phyloP scores from a whole-genome alignment of 768 basidiomycete genomes.

The Pulveroboletus ravenelii region DNA sequence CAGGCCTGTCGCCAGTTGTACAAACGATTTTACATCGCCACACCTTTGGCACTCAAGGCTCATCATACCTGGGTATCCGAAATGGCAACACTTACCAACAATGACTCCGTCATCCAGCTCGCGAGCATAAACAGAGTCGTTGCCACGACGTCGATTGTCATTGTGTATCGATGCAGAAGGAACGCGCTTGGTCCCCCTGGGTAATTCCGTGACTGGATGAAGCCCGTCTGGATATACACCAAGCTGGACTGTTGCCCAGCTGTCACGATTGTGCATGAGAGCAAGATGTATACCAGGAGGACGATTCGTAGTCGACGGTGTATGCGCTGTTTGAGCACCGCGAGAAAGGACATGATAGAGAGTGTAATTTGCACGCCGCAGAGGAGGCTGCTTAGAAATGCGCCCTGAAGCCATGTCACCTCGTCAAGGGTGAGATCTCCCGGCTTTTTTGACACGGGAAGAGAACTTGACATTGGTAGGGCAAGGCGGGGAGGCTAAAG shows the following conservation, averaged over 20 bases:
- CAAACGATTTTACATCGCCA: constrained; percentile 22
- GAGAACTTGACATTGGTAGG: constrained; percentile 4
- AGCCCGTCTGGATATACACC: constrained; percentile 15
- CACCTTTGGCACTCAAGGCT: constrained; percentile 10
- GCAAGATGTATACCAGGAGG: constrained; percentile 11
- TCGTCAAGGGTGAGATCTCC: background rate
- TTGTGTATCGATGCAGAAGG: background rate
- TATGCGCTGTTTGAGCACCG: constrained; percentile 13
- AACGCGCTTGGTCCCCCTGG: constrained; percentile 14
- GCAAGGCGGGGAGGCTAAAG: background rate
- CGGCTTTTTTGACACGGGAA: constrained; percentile 2
- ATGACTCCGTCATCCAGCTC: constrained; percentile 21
- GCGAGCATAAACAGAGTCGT: constrained; percentile 12
- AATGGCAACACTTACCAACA: constrained; percentile 14
- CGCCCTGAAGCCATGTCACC: constrained; percentile 20
- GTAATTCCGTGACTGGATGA: constrained; percentile 7
- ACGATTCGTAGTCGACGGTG: constrained; percentile 8
- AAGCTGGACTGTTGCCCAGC: constrained; percentile 10
- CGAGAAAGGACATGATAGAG: constrained; percentile 16
- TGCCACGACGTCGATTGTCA: constrained; percentile 3
- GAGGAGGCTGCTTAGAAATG: constrained; percentile 17
- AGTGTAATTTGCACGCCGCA: constrained; percentile 19
- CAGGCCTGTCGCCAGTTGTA: constrained; percentile 2
- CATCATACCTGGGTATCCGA: background rate
- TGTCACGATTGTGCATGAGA: constrained; percentile 15